These are phyloP conservation scores for Suillus placidus DNA, from an alignment of 768 basidiomycete genomes.

Conservation along the genomic window DNA sequence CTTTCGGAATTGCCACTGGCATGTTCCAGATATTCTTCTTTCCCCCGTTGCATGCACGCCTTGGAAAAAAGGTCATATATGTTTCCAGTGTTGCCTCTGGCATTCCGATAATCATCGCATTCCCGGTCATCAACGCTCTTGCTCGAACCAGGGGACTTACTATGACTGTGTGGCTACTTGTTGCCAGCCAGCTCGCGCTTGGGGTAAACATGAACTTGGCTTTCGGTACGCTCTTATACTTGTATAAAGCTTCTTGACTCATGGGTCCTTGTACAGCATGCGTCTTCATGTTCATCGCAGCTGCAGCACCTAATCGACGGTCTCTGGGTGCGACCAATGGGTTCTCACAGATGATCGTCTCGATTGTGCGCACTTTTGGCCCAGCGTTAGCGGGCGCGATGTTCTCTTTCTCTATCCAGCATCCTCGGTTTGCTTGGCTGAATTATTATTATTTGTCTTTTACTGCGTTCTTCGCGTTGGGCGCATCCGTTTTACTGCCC, in stretches of 20 bases:
- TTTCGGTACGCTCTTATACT: constrained; percentile 27
- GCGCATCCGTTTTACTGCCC: not conserved
- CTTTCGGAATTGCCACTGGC: constrained; percentile 35
- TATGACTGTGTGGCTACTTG: constrained; percentile 30
- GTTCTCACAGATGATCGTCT: constrained; percentile 32
- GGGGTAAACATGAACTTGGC: constrained; percentile 29
- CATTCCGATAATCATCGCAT: constrained; percentile 32
- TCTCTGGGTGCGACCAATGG: constrained; percentile 64
- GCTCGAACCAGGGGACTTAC: constrained; percentile 24
- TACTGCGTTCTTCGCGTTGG: not conserved
- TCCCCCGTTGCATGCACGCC: constrained; percentile 28
- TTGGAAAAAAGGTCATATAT: constrained; percentile 37
- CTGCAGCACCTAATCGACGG: constrained; percentile 59
- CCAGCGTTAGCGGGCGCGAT: constrained; percentile 35
- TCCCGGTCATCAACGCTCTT: constrained; percentile 33
- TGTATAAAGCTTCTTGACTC: constrained; percentile 10
- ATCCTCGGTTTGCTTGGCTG: constrained; percentile 3
- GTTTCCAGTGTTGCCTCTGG: constrained; percentile 30
- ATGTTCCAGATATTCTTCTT: constrained; percentile 36
- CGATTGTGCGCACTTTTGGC: constrained; percentile 34
- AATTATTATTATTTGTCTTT: not conserved
- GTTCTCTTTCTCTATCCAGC: constrained; percentile 38
- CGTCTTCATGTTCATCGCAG: constrained; percentile 69
- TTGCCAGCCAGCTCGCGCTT: constrained; percentile 29
- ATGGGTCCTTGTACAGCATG: constrained; percentile 48